Evolutionary conservation across 345 rosid genomes (phyloP).

Genomic region (Melaleuca quinquenervia): DNA sequence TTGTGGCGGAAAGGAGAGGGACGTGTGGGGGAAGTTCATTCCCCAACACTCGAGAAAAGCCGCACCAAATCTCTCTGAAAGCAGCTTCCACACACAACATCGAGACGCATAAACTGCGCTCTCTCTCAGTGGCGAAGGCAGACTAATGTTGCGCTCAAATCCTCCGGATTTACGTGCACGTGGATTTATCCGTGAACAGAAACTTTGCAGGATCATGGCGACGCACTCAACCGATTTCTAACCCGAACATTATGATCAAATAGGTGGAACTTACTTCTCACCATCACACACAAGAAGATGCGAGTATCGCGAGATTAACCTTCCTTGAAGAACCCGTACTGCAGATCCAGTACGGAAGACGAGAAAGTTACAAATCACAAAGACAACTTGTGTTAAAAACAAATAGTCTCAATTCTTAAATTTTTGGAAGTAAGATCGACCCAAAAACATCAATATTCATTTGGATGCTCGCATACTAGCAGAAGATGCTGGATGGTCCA

Average conservation of each 20-base stretch:
- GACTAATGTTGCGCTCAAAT: not conserved
- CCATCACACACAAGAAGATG: not conserved
- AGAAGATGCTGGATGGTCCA: not conserved
- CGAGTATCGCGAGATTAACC: not conserved
- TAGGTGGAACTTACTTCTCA: not conserved
- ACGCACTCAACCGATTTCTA: not conserved
- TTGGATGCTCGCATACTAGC: not conserved
- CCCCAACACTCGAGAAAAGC: not conserved
- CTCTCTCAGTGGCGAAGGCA: not conserved
- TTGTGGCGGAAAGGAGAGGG: not conserved
- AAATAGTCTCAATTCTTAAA: not conserved
- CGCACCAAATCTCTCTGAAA: not conserved
- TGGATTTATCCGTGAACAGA: not conserved
- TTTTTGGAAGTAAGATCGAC: not conserved
- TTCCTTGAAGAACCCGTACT: not conserved
- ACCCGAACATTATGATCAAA: not conserved
- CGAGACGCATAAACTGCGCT: not conserved
- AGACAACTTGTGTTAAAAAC: not conserved
- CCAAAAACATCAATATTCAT: not conserved
- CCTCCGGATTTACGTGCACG: not conserved
- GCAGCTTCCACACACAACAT: not conserved
- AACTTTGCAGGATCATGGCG: not conserved
- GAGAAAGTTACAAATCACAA: not conserved
- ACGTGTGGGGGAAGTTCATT: not conserved
- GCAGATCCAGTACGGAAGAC: not conserved